phyloP scores from a whole-genome alignment of 1,284 basidiomycete species.

The Naganishia albida region DNA sequence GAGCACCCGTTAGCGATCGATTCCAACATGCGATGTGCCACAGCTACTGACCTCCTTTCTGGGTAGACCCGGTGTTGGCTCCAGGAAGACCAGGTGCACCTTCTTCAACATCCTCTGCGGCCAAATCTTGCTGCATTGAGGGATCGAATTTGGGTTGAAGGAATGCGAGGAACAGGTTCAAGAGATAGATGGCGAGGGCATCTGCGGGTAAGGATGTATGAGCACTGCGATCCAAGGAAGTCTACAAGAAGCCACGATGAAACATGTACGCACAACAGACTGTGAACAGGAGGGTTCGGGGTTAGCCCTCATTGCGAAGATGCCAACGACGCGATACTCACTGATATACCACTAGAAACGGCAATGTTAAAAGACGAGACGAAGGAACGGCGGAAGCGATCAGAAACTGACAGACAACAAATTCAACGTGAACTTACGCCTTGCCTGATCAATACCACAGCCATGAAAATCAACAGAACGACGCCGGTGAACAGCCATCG shows the following conservation, averaged over 20 bases:
- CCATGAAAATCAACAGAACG: constrained; percentile 74
- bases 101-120: constrained; percentile 93
- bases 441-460: constrained; percentile 85
- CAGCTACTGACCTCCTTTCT: constrained; percentile 29
- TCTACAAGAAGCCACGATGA: background rate
- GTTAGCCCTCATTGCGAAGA: constrained; percentile 6
- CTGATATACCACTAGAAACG: constrained; percentile 82
- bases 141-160: constrained; percentile 76
- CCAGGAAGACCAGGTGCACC: constrained; percentile 64
- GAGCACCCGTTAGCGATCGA: constrained; percentile 30
- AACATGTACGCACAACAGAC: constrained; percentile 44
- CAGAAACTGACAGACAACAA: background rate
- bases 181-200: constrained; percentile 85
- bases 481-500: constrained; percentile 83
- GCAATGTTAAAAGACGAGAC: too few relatives aligned
- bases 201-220: constrained; percentile 56
- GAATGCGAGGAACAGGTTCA: constrained; percentile 66
- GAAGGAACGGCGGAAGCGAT: background rate
- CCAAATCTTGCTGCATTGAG: constrained; percentile 85
- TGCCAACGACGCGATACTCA: constrained; percentile 47
- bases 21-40: background rate
- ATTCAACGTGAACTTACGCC: constrained; percentile 65
- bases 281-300: constrained; percentile 15
- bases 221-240: background rate
- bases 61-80: constrained; percentile 35